Base-by-base conservation (phyloP, 805 yeast species). In the Candida oleophila region DNA sequence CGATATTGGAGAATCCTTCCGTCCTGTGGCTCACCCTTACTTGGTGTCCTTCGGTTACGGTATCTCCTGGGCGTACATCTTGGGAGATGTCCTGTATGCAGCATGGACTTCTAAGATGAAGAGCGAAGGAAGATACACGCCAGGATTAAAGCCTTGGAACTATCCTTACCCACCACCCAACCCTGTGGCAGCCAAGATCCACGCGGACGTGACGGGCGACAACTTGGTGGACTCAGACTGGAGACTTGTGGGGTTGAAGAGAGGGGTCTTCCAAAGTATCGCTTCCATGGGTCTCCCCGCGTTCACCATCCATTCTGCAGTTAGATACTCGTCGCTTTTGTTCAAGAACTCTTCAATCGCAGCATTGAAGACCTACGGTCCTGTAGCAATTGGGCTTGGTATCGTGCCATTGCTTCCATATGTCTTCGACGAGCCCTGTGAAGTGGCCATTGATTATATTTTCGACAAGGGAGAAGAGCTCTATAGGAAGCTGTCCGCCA, bases 271-370 rank as follows among this genome's bases (percentile, higher is more conserved):
- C 70, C 96, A 87, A 64, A 74, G 85, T 52, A 73, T 88, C 51
- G 96, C 96, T 2, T 82, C 89, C 39, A 88, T 87, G 94, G 92
- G 88, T 14, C 72, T 87, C 37, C 96, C 96, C 8, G 95, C 95
- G 2, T 82, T 87, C 64, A 87, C 96, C 3, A 87, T 87, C 55
- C 96, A 87, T 61, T 75, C 86, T 2, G 71, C 83, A 3, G 96
- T 87, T 36, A 75, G 84, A 53, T 86, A 87, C 59, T 80, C 89
- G 1, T 83, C 88, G 2, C 46, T 68, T 18, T 65, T 82, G 25
- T 80, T 88, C 61, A 82, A 82, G 61, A 81, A 82, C 60, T 62
- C 77, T 43, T 67, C 71, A 41, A 74, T 71, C 49, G 71, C 73
- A 46, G 47, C 66, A 1, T 44, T 87, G 48, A 78, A 77, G 55